phyloP scores from a whole-genome alignment of 192 early-diverging fungal genomes.

The Coemansia sp. region DNA sequence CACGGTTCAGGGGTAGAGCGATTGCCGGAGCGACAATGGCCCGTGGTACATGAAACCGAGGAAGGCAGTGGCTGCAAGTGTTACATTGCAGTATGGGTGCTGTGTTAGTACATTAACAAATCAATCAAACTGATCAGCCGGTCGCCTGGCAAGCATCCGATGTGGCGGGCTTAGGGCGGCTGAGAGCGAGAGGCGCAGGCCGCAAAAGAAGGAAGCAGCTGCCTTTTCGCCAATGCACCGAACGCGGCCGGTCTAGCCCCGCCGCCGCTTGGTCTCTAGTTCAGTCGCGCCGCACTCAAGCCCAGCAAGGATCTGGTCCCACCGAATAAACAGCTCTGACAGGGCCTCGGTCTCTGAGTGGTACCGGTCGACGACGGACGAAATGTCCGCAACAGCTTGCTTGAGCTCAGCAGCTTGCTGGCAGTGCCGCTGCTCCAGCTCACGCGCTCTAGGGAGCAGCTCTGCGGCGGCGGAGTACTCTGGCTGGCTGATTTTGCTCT shows the following conservation, averaged over 20 bases:
- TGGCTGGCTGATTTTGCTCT: slow-evolving; percentile 34
- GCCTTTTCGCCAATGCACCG: too few species aligned
- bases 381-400: slow-evolving; percentile 23
- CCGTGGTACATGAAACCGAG: slow-evolving; percentile 1
- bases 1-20: slow-evolving; percentile 3
- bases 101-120: too few species aligned
- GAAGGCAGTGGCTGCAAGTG: background rate
- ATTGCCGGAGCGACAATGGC: background rate
- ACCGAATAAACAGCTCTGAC: slow-evolving; percentile 40
- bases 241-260: background rate
- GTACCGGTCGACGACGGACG: slow-evolving; percentile 39
- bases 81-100: too few species aligned
- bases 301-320: slow-evolving; percentile 27
- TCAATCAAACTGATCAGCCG: too few species aligned
- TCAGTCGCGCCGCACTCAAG: slow-evolving; percentile 35
- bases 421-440: slow-evolving; percentile 26
- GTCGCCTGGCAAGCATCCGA: too few species aligned
- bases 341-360: slow-evolving; percentile 38
- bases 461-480: slow-evolving; percentile 37
- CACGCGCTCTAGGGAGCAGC: slow-evolving; percentile 8
- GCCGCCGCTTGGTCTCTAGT: slow-evolving; percentile 9
- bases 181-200: too few species aligned
- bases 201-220: too few species aligned
- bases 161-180: too few species aligned
- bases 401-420: slow-evolving; percentile 18